Base-by-base conservation (phyloP, 208 protist genomes). In the Acanthamoeba polyphaga region DNA sequence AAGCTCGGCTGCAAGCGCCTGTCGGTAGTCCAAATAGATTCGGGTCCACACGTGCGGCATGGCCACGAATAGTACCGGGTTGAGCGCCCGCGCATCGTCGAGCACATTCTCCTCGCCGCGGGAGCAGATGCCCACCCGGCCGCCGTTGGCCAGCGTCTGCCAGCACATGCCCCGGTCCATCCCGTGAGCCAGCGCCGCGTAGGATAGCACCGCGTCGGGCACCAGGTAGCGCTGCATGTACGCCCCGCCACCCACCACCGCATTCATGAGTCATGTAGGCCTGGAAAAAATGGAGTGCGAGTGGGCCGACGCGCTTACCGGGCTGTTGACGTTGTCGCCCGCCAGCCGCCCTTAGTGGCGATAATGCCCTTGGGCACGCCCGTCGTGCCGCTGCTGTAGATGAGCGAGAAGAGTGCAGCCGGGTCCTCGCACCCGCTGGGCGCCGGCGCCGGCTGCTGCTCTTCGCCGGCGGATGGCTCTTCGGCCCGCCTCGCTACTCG, bases 361-460 rank as follows among this genome's bases (percentile, higher is more conserved):
- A 82, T 82, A 34, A 95, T 95, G 19, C 94, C 94, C 74, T 95
- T 95, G 34, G 94, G 94, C 34, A 38, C 22, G 43, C 94, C 94
- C 27, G 80, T 89, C n/a, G 94, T 95, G 55, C 94, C 94, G 27
- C 32, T 68, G 46, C 84, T 62, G 55, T 95, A 95, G 51, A 95
- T 88, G 17, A 95, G 58, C 29, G 94, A 49, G 53, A 38, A 58
- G 24, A 87, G 66, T 10, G 24, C 66, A 32, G 91, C 68, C 24
- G 13, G n/a, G 51, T 89, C 78, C 38, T 51, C 72, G 29, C 2
- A 1, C 13, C 8, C 22, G 19, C 46, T 8, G 22, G 4, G 53
- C 53, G 53, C 17, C 51, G 53, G 15, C 53, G 53, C 0, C 4
- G 17, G 55, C 19, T 24, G 55, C 5, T 51, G 46, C 6, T 49